Evolutionary conservation across 2,329 filamentous ascomycete species (phyloP).

Genomic region (Penicillium sclerotiorum): DNA sequence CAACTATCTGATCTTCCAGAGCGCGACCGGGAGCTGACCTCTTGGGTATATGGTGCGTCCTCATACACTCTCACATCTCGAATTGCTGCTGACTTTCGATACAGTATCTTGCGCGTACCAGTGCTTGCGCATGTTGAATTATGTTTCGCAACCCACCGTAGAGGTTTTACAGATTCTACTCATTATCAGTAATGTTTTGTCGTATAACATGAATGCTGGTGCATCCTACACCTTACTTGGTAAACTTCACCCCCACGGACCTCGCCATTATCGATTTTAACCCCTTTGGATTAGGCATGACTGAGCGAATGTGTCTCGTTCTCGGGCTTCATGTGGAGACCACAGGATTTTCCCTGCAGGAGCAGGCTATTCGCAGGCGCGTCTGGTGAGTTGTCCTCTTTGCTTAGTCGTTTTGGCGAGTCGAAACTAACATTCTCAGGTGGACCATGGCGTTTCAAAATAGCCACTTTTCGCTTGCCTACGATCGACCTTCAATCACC

Average conservation of each 20-base stretch:
- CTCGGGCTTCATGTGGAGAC: constrained; percentile 60
- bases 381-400: constrained; percentile 34
- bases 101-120: constrained; percentile 66
- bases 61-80: neutral
- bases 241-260: constrained; percentile 21
- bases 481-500: constrained; percentile 58
- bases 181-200: constrained; percentile 64
- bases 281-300: constrained; percentile 33
- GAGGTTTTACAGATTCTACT: constrained; percentile 64
- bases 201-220: constrained; percentile 66
- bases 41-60: constrained; percentile 61
- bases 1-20: constrained; percentile 60
- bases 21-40: constrained; percentile 63
- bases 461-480: constrained; percentile 62
- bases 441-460: constrained; percentile 65
- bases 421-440: constrained; percentile 20
- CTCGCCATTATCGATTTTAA: constrained; percentile 32
- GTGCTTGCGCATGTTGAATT: constrained; percentile 65
- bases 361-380: constrained; percentile 43
- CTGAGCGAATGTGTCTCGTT: constrained; percentile 55
- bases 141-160: constrained; percentile 62
- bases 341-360: constrained; percentile 49
- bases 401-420: neutral
- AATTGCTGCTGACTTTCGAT: constrained; percentile 17
- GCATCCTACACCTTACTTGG: constrained; percentile 64